Percentiles rank a stretch among this genome's conserved stretches.
Conservation (phyloP, 179 eudicot species). For the Monotropa hypopitys region DNA sequence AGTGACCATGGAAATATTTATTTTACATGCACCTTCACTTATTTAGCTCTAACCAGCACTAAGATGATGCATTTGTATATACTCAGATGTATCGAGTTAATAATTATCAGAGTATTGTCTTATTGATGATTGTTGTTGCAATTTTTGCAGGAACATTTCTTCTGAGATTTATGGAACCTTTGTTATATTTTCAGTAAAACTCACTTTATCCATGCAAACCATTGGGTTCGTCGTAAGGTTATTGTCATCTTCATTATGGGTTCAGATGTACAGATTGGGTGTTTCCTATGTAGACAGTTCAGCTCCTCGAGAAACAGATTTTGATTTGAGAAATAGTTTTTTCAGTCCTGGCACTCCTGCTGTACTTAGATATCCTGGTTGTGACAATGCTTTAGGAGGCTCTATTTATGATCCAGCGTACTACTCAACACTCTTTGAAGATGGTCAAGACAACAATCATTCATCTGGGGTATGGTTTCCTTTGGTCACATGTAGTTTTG, state of each 20-base stretch:
- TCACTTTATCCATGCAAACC: constrained; percentile 70
- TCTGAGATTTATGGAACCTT: constrained; percentile 48
- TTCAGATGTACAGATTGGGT: constrained; percentile 97
- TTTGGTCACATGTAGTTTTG: constrained; percentile 1
- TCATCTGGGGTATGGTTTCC: constrained; percentile 37
- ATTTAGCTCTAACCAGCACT: not conserved
- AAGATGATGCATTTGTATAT: not conserved
- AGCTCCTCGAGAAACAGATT: constrained; percentile 58
- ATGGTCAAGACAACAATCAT: constrained; percentile 30
- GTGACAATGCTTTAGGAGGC: constrained; percentile 70
- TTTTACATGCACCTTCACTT: not conserved
- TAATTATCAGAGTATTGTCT: not conserved
- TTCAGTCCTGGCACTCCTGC: constrained; percentile 61
- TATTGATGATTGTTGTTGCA: constrained; percentile 3
- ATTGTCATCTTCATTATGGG: constrained; percentile 70
- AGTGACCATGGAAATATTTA: not conserved
- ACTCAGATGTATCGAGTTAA: not conserved
- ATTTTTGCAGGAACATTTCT: constrained; percentile 61
- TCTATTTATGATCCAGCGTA: constrained; percentile 86
- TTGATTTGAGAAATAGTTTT: constrained; percentile 83
- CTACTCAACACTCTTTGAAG: constrained; percentile 83
- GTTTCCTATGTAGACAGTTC: constrained; percentile 49
- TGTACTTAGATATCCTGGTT: constrained; percentile 34
- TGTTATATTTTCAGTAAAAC: constrained; percentile 61
- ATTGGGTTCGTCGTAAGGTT: constrained; percentile 63